Conservation (phyloP, 2,329 filamentous ascomycete species). For the Paecilomyces variotii region DNA sequence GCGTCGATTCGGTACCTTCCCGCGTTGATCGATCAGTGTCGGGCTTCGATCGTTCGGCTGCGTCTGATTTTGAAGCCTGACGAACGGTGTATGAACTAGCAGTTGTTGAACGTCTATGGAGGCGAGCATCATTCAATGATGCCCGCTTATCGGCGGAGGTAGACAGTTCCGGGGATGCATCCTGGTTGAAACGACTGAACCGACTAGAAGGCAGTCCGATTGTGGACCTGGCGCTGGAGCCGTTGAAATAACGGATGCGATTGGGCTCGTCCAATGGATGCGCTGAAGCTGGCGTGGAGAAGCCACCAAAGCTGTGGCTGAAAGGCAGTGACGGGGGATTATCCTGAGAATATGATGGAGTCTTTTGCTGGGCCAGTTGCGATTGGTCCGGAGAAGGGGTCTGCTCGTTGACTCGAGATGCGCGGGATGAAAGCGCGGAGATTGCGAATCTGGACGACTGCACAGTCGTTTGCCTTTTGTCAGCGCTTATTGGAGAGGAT, state of each 20-base stretch:
- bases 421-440: constrained; percentile 28
- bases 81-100: constrained; percentile 27
- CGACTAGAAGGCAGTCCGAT: constrained; percentile 29
- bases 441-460: constrained; percentile 30
- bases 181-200: constrained; percentile 28
- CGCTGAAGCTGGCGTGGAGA: constrained; percentile 24
- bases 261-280: constrained; percentile 32
- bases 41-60: constrained; percentile 23
- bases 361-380: constrained; percentile 22
- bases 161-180: constrained; percentile 24
- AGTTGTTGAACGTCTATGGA: constrained; percentile 27
- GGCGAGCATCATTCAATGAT: constrained; percentile 25
- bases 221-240: constrained; percentile 26
- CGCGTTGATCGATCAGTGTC: constrained; percentile 27
- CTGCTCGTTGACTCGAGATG: constrained; percentile 22
- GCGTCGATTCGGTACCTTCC: constrained; percentile 75
- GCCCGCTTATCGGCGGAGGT: constrained; percentile 12
- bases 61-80: constrained; percentile 26
- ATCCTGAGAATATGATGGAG: constrained; percentile 28
- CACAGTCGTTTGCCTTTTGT: constrained; percentile 6
- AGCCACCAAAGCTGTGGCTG: constrained; percentile 10
- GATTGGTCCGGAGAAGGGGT: constrained; percentile 29
- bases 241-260: constrained; percentile 26
- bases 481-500: constrained; percentile 7
- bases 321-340: constrained; percentile 22